Conservation (phyloP, 768 basidiomycete species). For the Hygrocybe coccinea region DNA sequence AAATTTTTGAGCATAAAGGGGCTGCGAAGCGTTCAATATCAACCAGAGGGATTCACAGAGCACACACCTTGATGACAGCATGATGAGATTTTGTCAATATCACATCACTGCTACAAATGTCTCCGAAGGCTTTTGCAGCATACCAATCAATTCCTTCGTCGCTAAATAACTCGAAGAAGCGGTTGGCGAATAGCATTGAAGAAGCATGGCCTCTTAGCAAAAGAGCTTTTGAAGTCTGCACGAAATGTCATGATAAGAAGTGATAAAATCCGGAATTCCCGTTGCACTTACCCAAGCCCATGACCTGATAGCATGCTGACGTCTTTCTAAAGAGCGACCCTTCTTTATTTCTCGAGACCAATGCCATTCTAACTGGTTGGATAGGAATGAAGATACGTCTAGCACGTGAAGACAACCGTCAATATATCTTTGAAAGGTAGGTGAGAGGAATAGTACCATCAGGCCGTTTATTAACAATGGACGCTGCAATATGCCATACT, state of each 20-base stretch:
- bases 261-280: not conserved
- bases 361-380: slow-evolving; percentile 39
- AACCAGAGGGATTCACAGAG: not conserved
- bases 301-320: slow-evolving; percentile 48
- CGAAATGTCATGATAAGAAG: not conserved
- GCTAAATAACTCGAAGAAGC: slow-evolving; percentile 64
- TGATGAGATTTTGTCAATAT: slow-evolving; percentile 74
- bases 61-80: slow-evolving; percentile 67
- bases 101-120: slow-evolving; percentile 54
- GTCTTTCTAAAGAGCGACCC: slow-evolving; percentile 29
- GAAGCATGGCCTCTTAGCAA: slow-evolving; percentile 66
- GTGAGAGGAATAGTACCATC: slow-evolving; percentile 52
- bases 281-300: slow-evolving; percentile 63
- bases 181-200: slow-evolving; percentile 52
- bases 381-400: slow-evolving; percentile 49
- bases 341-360: slow-evolving; percentile 47
- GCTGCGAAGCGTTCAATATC: slow-evolving; percentile 36
- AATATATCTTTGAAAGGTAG: not conserved
- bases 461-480: slow-evolving; percentile 74
- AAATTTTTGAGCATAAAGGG: slow-evolving; percentile 72
- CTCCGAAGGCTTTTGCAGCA: slow-evolving; percentile 73
- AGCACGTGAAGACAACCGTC: not conserved
- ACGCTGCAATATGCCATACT: slow-evolving; percentile 53
- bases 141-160: slow-evolving; percentile 63
- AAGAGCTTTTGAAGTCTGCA: slow-evolving; percentile 73